Evolutionary conservation across 768 basidiomycete genomes (phyloP).

Genomic region (Rhizopogon vesiculosus): DNA sequence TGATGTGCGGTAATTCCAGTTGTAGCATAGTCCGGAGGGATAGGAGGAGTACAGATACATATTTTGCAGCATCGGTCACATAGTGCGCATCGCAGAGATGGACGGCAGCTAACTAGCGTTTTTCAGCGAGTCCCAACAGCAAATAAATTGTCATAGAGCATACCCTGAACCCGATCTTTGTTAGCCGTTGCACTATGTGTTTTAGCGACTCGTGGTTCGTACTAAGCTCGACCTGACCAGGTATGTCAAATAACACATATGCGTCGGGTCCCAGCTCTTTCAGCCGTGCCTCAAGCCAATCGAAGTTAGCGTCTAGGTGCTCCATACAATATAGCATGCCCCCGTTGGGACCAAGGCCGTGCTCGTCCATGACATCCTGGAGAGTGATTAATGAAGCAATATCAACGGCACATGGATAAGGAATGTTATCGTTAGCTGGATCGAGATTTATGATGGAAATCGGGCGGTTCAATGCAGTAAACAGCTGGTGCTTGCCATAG

Average conservation of each 20-base stretch:
- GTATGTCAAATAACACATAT: conserved; percentile 92
- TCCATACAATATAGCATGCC: conserved; percentile 97
- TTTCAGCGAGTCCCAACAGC: conserved; percentile 1
- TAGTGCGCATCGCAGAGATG: conserved; percentile 97
- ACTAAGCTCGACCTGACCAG: conserved; percentile 95
- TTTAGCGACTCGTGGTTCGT: conserved; percentile 93
- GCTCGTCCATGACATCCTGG: conserved; percentile 78
- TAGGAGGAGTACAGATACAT: conserved; percentile 86
- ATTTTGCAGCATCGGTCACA: conserved; percentile 94
- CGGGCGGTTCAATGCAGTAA: conserved; percentile 80
- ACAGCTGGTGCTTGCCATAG: conserved; percentile 83
- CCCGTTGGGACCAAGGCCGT: conserved; percentile 90
- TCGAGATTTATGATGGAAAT: conserved; percentile 93
- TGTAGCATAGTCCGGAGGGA: conserved; percentile 98
- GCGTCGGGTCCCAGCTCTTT: conserved; percentile 63
- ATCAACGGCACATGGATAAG: conserved; percentile 88
- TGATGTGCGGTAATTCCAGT: conserved; percentile 95
- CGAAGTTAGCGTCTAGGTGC: conserved; percentile 92
- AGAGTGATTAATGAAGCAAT: conserved; percentile 85
- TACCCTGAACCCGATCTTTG: conserved; percentile 81
- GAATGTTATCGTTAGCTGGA: conserved; percentile 85
- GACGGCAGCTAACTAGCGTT: conserved; percentile 77
- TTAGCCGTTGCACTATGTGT: conserved; percentile 63
- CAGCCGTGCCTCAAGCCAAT: conserved; percentile 75
- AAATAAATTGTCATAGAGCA: conserved; percentile 28